Evolutionary conservation across 495 filamentous ascomycete genomes (phyloP).

Genomic region (Penicillium canariense): DNA sequence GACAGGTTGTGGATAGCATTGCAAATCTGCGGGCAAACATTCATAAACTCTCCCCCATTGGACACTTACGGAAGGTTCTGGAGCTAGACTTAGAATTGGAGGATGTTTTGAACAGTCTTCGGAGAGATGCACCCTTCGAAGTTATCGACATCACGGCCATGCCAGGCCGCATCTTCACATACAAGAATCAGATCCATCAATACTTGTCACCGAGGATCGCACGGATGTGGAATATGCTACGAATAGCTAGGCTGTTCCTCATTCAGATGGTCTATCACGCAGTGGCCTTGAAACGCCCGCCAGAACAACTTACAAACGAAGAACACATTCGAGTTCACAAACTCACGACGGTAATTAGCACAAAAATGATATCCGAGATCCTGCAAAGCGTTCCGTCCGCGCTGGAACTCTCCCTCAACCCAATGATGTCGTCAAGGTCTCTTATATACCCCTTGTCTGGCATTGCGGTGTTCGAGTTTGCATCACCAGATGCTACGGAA

Average conservation of each 20-base stretch:
- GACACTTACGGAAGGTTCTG: neutral
- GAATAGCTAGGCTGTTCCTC: neutral
- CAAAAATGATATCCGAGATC: neutral
- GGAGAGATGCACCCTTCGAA: neutral
- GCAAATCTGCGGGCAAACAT: neutral
- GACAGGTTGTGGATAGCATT: neutral
- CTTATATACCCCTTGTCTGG: constrained; percentile 2
- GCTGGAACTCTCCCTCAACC: neutral
- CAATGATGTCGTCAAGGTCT: neutral
- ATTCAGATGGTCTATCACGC: neutral
- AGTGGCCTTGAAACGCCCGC: neutral
- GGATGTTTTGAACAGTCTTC: neutral
- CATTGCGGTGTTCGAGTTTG: neutral
- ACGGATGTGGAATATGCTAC: neutral
- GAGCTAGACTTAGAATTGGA: neutral
- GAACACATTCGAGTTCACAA: neutral
- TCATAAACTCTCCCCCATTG: neutral
- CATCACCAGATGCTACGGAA: neutral
- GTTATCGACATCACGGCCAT: neutral
- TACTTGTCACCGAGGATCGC: neutral
- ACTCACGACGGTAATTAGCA: neutral
- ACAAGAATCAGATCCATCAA: neutral
- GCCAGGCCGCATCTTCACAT: neutral
- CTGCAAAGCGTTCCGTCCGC: neutral
- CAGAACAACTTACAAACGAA: neutral